These are phyloP conservation scores for Trichothecium roseum DNA, from an alignment of 2,329 filamentous ascomycete genomes.

Conservation along the genomic window DNA sequence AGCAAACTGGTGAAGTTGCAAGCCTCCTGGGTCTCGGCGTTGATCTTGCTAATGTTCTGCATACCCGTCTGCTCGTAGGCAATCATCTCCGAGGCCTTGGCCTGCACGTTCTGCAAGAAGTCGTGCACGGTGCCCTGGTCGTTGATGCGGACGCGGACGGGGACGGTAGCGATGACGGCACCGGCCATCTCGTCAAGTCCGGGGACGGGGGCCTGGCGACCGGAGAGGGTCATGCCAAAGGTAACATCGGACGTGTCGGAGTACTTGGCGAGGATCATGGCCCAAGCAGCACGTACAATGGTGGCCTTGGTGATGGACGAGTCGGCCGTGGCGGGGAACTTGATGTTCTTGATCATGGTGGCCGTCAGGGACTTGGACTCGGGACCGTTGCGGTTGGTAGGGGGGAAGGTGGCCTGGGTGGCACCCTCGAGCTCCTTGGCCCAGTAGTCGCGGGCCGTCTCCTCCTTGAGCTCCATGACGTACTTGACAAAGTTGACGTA, in stretches of 20 bases:
- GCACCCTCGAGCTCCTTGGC: background rate
- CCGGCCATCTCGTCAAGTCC: constrained; percentile 7
- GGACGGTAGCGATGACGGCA: constrained; percentile 8
- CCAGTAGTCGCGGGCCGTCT: background rate
- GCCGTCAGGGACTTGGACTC: background rate
- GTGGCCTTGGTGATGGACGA: constrained; percentile 9
- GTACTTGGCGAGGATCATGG: constrained; percentile 3
- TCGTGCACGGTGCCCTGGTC: constrained; percentile 5
- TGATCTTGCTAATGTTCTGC: constrained; percentile 11
- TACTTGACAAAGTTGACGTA: constrained; percentile 2
- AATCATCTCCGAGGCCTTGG: constrained; percentile 9
- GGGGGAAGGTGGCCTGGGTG: background rate
- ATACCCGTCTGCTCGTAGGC: constrained; percentile 12
- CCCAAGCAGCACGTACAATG: constrained; percentile 5
- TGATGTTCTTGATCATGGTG: background rate
- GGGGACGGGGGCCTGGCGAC: constrained; percentile 5
- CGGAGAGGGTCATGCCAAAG: constrained; percentile 8
- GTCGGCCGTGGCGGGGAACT: background rate
- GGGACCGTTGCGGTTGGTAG: background rate
- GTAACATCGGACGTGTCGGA: constrained; percentile 6
- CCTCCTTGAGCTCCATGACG: background rate
- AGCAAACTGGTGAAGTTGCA: constrained; percentile 12
- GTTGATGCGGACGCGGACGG: constrained; percentile 5
- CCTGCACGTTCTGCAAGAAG: constrained; percentile 7
- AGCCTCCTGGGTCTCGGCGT: constrained; percentile 6